These are phyloP conservation scores for Detonula confervacea DNA, from an alignment of 352 stramenopile genomes.

Conservation along the genomic window DNA sequence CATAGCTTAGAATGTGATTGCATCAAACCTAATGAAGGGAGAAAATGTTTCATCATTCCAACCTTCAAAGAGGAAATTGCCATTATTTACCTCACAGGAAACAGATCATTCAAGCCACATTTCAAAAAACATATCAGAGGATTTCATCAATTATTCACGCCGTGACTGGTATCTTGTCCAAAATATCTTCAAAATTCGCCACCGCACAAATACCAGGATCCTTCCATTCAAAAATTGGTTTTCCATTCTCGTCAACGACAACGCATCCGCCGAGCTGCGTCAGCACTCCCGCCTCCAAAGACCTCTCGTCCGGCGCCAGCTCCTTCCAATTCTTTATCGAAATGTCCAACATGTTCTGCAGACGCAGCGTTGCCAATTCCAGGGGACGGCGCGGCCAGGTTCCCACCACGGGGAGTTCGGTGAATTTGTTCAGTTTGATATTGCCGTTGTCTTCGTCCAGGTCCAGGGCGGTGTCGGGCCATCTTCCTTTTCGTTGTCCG, in stretches of 20 bases:
- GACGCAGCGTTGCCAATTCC: slow-evolving; percentile 82
- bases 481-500: slow-evolving; percentile 73
- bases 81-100: too few species aligned
- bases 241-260: slow-evolving; percentile 57
- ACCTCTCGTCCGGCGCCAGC: slow-evolving; percentile 68
- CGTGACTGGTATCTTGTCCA: slow-evolving; percentile 74
- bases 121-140: too few species aligned
- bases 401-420: slow-evolving; percentile 79
- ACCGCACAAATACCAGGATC: slow-evolving; percentile 85
- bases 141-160: too few species aligned
- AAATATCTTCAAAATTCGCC: slow-evolving; percentile 82
- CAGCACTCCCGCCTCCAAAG: slow-evolving; percentile 69
- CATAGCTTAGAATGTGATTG: too few species aligned
- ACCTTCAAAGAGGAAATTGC: too few species aligned
- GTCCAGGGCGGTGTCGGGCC: slow-evolving; percentile 74
- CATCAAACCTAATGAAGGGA: too few species aligned
- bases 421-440: slow-evolving; percentile 79
- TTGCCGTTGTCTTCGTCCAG: slow-evolving; percentile 55
- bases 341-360: slow-evolving; percentile 85
- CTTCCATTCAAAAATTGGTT: slow-evolving; percentile 72
- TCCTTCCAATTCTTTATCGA: slow-evolving; percentile 82
- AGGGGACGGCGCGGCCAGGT: slow-evolving; percentile 78
- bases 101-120: too few species aligned
- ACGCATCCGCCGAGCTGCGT: slow-evolving; percentile 82
- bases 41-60: too few species aligned